These are phyloP conservation scores for Xylaria digitata DNA, from an alignment of 2,329 filamentous ascomycete species.

Conservation along the genomic window DNA sequence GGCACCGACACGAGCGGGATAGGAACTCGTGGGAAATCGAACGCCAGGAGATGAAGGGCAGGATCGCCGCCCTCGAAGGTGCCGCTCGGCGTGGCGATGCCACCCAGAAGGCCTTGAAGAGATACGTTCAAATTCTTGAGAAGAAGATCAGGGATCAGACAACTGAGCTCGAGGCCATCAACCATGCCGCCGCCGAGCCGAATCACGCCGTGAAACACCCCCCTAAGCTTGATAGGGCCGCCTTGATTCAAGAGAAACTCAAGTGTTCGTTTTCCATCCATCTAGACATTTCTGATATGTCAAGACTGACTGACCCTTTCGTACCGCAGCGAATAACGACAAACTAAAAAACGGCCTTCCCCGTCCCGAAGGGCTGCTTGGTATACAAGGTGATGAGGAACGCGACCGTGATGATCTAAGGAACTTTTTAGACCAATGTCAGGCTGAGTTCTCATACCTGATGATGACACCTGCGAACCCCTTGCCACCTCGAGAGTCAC, in stretches of 20 bases:
- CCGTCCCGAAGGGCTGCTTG: slow-evolving; percentile 56
- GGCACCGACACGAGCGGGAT: slow-evolving; percentile 97
- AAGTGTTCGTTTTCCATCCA: slow-evolving; percentile 57
- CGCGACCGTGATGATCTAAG: slow-evolving; percentile 65
- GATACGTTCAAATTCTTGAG: slow-evolving; percentile 91
- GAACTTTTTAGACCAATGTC: slow-evolving; percentile 71
- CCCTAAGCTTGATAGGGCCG: slow-evolving; percentile 57
- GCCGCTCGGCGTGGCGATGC: slow-evolving; percentile 87
- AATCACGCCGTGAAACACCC: slow-evolving; percentile 60
- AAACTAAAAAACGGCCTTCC: slow-evolving; percentile 54
- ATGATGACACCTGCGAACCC: slow-evolving; percentile 76
- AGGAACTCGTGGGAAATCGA: slow-evolving; percentile 99
- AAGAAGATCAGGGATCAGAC: slow-evolving; percentile 87
- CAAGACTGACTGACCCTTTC: slow-evolving; percentile 34
- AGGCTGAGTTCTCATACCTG: slow-evolving; percentile 74
- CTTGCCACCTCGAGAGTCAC: slow-evolving; percentile 71
- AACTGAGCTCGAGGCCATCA: slow-evolving; percentile 71
- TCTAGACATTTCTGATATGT: neutral
- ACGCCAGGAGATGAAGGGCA: slow-evolving; percentile 97
- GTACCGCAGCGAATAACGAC: slow-evolving; percentile 55
- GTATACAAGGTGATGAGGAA: slow-evolving; percentile 53
- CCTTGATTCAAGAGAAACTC: slow-evolving; percentile 67
- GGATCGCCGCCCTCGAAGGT: slow-evolving; percentile 94
- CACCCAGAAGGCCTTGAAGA: slow-evolving; percentile 87
- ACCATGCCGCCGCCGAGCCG: slow-evolving; percentile 55